Evolutionary conservation across 257 asterid species (phyloP).

Genomic region (Solanum bulbocastanum): DNA sequence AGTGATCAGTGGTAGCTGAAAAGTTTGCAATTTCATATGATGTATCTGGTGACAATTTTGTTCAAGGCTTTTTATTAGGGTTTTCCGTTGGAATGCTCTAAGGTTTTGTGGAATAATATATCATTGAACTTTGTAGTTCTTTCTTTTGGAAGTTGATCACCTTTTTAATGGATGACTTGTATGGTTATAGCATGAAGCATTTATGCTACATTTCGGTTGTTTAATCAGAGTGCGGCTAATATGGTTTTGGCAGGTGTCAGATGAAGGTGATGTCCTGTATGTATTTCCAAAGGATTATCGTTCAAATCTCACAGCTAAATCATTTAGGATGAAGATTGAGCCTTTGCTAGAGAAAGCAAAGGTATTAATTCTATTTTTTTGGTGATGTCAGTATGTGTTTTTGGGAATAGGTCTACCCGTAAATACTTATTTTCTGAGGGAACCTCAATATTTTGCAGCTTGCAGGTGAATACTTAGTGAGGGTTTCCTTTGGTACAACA

Average conservation of each 20-base stretch:
- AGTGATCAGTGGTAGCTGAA: background rate
- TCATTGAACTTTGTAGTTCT: background rate
- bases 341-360: conserved; percentile 80
- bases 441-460: conserved; percentile 32
- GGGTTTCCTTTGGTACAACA: conserved; percentile 97
- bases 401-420: background rate
- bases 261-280: conserved; percentile 90
- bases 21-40: background rate
- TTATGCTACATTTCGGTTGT: background rate
- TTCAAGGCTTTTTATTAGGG: background rate
- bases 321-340: conserved; percentile 63
- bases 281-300: conserved; percentile 75
- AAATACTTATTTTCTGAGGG: background rate
- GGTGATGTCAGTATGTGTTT: conserved; percentile 2
- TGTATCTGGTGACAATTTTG: background rate
- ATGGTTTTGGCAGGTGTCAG: conserved; percentile 61
- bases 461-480: conserved; percentile 77
- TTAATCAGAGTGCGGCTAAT: background rate
- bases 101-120: background rate
- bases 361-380: conserved; percentile 29
- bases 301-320: conserved; percentile 71
- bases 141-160: background rate
- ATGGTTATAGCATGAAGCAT: background rate
- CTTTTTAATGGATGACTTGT: background rate
- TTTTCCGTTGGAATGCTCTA: background rate